These are phyloP conservation scores for Suillus tomentosus DNA, from an alignment of 768 basidiomycete species.

Conservation along the genomic window DNA sequence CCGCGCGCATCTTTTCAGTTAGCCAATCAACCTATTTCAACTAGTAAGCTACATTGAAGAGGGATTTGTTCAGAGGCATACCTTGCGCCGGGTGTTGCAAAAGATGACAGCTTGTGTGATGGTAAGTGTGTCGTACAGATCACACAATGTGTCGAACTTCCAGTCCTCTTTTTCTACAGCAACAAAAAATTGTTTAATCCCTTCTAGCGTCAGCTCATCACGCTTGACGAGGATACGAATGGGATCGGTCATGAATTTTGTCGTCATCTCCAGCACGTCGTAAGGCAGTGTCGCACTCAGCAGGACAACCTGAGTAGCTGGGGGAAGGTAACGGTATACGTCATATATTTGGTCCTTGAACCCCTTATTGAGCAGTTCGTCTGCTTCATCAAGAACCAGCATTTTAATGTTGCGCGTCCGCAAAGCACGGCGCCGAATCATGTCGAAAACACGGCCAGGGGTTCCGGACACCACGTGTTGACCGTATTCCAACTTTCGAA, in stretches of 20 bases:
- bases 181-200: slow-evolving; percentile 96
- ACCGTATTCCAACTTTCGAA: slow-evolving; percentile 94
- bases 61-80: slow-evolving; percentile 30
- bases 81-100: slow-evolving; percentile 98
- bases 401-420: slow-evolving; percentile 98
- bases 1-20: slow-evolving; percentile 97
- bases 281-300: slow-evolving; percentile 95
- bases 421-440: slow-evolving; percentile 93
- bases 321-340: slow-evolving; percentile 95
- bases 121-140: slow-evolving; percentile 96
- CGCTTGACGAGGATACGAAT: slow-evolving; percentile 98
- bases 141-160: slow-evolving; percentile 98
- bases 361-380: slow-evolving; percentile 95
- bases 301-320: slow-evolving; percentile 95
- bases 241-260: slow-evolving; percentile 99
- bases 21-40: slow-evolving; percentile 86
- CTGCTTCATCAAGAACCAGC: slow-evolving; percentile 92
- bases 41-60: slow-evolving; percentile 15
- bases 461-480: slow-evolving; percentile 98
- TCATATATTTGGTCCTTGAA: slow-evolving; percentile 99
- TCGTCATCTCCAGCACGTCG: slow-evolving; percentile 98
- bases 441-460: slow-evolving; percentile 97
- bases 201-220: slow-evolving; percentile 97
- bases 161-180: slow-evolving; percentile 99
- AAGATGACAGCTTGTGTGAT: slow-evolving; percentile 99